Evolutionary conservation across 176 grass and related monocot species (phyloP), one percentile per base, ranked within the genome.

Genomic region (Dactylis glomerata): DNA sequence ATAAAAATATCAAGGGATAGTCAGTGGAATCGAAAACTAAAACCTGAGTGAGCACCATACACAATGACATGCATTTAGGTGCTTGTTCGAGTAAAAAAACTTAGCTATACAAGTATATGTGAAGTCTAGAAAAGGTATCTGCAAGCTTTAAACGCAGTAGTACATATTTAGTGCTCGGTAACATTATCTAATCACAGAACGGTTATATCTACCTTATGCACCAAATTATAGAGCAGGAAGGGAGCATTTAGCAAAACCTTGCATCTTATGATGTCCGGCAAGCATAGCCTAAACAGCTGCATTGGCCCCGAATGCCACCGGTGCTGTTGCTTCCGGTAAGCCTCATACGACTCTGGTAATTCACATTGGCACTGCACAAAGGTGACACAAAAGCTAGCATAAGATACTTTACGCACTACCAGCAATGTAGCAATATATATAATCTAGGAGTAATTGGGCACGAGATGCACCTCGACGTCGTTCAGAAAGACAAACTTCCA

Each of bases 401-500:
- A 61, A 23, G 28, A 33, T 66, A 41, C 4, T 32, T 56, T 20
- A 7, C 14, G 0, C 6, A 22, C 14, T 15, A 55, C 19, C 5
- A 54, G 10, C 26, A 69, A 10, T 58, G 26, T 26, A 16, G 10
- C 22, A 79, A 41, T 1, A 3, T 13, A 41, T 1, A 3, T 13
- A 34, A 74, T 55, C 10, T 10, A 0, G n/a, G 33, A 34, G 56
- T 11, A 68, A 68, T 58, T 49, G 5, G 0, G 2, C 20, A 26
- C 46, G 30, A 37, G 0, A 3, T 37, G 22, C 81, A 97, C 96
- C 96, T 98, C 87, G 1, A 98, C 93, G n/a, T 98, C 93, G 33
- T 98, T 98, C 10, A 98, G 87, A 83, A 93, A 98, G 45, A 98
- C 49, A 59, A 98, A 98, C 80, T 92, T 98, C 96, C 96, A 98